phyloP scores from a whole-genome alignment of 306 rosid species.

The Vigna nakashimae region DNA sequence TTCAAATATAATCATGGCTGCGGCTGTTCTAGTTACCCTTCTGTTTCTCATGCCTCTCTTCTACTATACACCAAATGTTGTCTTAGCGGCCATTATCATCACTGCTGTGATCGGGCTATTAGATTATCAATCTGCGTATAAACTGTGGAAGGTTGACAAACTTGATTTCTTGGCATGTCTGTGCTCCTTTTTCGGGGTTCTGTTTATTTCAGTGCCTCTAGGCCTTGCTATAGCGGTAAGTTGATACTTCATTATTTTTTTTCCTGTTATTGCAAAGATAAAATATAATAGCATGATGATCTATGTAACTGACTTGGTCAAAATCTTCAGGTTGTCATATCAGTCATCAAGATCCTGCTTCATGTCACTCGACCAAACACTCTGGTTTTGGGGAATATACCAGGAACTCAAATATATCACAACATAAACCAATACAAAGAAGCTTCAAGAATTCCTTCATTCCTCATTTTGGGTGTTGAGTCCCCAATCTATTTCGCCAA shows the following conservation, averaged over 20 bases:
- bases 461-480: slow-evolving; percentile 81
- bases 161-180: slow-evolving; percentile 89
- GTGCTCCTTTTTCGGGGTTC: slow-evolving; percentile 87
- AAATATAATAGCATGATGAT: slow-evolving; percentile 1
- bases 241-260: slow-evolving; percentile 1
- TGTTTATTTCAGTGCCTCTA: slow-evolving; percentile 85
- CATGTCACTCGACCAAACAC: slow-evolving; percentile 97
- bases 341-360: slow-evolving; percentile 87
- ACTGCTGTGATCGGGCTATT: slow-evolving; percentile 90
- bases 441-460: slow-evolving; percentile 78
- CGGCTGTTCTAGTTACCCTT: slow-evolving; percentile 90
- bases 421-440: slow-evolving; percentile 75
- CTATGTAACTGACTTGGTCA: slow-evolving; percentile 17
- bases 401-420: slow-evolving; percentile 84
- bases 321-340: slow-evolving; percentile 74
- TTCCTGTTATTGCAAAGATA: background rate
- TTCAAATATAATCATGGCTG: slow-evolving; percentile 86
- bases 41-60: slow-evolving; percentile 95
- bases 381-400: slow-evolving; percentile 73
- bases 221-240: slow-evolving; percentile 94
- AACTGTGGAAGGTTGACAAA: slow-evolving; percentile 92
- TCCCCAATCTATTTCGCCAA: slow-evolving; percentile 95
- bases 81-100: slow-evolving; percentile 86
- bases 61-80: slow-evolving; percentile 83
- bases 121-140: slow-evolving; percentile 72